A percentile compares a stretch with the other conserved stretches of the same genome.
Evolutionary conservation across 169 alveolate genomes (phyloP).

Genomic region (Eimeria maxima): DNA sequence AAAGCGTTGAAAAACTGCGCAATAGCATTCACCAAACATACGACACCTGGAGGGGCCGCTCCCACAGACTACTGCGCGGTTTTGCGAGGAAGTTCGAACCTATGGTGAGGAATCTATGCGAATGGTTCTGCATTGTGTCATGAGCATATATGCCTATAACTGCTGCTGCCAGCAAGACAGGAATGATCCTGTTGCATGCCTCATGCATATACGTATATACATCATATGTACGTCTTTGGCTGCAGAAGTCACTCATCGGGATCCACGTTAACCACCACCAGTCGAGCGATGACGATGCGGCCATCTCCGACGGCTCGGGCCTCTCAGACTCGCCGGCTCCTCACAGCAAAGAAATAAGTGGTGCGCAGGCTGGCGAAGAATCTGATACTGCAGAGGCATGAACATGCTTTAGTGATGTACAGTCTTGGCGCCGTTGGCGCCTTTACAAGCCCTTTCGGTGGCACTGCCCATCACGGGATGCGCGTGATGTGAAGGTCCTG

Average conservation of each 20-base stretch:
- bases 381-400: conserved; percentile 57
- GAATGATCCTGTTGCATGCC: neutral
- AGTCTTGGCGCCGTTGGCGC: conserved; percentile 37
- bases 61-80: conserved; percentile 86
- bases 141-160: no score
- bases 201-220: no score
- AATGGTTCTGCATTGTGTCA: neutral
- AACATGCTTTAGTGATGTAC: neutral
- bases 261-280: conserved; percentile 64
- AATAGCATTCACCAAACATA: conserved; percentile 87
- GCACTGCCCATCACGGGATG: neutral
- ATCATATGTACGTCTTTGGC: neutral
- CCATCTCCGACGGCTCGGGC: conserved; percentile 74
- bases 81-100: conserved; percentile 89
- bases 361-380: conserved; percentile 66
- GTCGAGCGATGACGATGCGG: conserved; percentile 73
- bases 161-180: no score
- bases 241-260: conserved; percentile 68
- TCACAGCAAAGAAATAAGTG: conserved; percentile 42
- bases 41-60: conserved; percentile 87
- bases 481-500: neutral
- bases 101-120: conserved; percentile 78
- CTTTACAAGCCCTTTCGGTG: neutral
- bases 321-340: conserved; percentile 76
- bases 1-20: conserved; percentile 88